Conservation (phyloP, 192 early-diverging fungal genomes). For the Backusella morwellensis region DNA sequence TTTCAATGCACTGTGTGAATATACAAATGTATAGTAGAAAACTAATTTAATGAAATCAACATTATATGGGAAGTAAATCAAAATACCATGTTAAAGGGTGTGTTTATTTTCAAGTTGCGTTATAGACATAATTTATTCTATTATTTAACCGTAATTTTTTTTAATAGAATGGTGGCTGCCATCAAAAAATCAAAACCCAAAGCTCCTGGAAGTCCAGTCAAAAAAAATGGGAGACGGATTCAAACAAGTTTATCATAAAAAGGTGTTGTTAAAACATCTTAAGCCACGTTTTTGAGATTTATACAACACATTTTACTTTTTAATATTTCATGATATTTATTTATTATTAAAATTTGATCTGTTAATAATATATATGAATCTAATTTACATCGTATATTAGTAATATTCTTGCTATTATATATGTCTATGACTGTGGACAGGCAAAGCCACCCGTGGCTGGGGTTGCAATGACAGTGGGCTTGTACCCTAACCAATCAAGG, state of each 20-base stretch:
- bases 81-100: not conserved
- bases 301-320: not conserved
- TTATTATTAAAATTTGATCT: not conserved
- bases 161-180: not conserved
- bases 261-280: not conserved
- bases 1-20: not conserved
- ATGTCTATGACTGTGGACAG: slow-evolving; percentile 27
- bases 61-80: not conserved
- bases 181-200: not conserved
- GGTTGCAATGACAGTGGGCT: slow-evolving; percentile 31
- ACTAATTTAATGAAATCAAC: no score
- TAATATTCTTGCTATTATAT: not conserved
- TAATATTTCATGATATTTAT: not conserved
- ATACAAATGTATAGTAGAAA: no score
- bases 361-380: not conserved
- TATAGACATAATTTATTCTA: not conserved
- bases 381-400: not conserved
- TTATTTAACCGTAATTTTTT: not conserved
- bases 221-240: no score
- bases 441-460: slow-evolving; percentile 32
- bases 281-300: no score
- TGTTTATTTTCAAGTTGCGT: not conserved
- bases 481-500: slow-evolving; percentile 29
- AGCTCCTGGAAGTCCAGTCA: not conserved
- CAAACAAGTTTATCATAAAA: not conserved